Conservation (phyloP, 345 rosid genomes). For the Gossypium turneri region DNA sequence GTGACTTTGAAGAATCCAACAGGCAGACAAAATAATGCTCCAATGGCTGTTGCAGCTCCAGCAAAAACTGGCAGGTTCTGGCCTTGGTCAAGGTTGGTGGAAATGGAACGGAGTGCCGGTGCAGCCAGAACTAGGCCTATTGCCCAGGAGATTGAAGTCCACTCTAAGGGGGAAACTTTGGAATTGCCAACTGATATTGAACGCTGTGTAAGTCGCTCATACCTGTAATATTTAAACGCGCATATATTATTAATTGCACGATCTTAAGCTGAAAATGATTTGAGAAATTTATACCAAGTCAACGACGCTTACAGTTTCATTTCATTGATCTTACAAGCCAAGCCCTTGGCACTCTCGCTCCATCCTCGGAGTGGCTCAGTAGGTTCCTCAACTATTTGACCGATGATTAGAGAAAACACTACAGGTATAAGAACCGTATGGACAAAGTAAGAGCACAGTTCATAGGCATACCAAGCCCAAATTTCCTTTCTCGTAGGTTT, state of each 20-base stretch:
- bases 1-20: conserved; percentile 41
- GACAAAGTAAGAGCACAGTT: conserved; percentile 44
- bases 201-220: conserved; percentile 24
- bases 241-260: too few relatives aligned
- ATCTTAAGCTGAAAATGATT: not conserved
- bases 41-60: conserved; percentile 43
- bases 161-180: conserved; percentile 45
- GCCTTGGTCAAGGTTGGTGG: conserved; percentile 41
- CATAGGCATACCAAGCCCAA: conserved; percentile 50
- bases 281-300: not conserved
- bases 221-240: conserved; percentile 28
- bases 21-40: conserved; percentile 52
- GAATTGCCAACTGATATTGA: conserved; percentile 19
- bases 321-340: conserved; percentile 30
- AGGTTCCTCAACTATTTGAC: conserved; percentile 15
- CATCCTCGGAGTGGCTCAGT: conserved; percentile 16
- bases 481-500: conserved; percentile 36
- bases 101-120: conserved; percentile 29
- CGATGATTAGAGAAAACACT: conserved; percentile 49
- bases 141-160: conserved; percentile 60
- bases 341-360: conserved; percentile 18
- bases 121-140: conserved; percentile 39
- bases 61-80: conserved; percentile 29
- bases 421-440: conserved; percentile 40
- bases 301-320: conserved; percentile 37